Percentiles rank a stretch among this genome's conserved stretches.
These are phyloP conservation scores for Kwoniella dejecticola DNA, from an alignment of 768 basidiomycete genomes.

Conservation along the genomic window DNA sequence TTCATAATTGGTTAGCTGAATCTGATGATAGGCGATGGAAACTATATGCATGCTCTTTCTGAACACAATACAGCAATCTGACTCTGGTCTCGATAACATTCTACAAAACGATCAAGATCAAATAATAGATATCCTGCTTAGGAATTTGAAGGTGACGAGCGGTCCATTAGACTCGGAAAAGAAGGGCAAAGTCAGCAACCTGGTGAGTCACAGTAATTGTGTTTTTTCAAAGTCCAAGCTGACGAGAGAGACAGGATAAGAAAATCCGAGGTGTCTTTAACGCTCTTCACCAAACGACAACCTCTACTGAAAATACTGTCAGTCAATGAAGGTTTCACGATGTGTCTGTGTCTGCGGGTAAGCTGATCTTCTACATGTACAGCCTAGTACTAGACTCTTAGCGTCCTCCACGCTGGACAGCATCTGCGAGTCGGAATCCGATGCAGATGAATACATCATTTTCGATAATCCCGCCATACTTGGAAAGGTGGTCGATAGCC, in stretches of 20 bases:
- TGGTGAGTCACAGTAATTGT: slow-evolving; percentile 7
- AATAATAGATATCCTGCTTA: slow-evolving; percentile 21
- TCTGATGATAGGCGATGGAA: slow-evolving; percentile 33
- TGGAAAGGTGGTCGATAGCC: not conserved
- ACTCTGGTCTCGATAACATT: slow-evolving; percentile 25
- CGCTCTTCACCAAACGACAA: not conserved
- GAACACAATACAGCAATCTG: slow-evolving; percentile 23
- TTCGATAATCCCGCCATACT: not conserved
- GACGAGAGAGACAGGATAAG: not conserved
- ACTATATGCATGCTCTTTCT: slow-evolving; percentile 38
- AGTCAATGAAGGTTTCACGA: too few relatives aligned
- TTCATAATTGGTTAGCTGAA: not conserved
- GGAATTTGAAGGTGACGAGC: slow-evolving; percentile 6
- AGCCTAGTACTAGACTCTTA: slow-evolving; percentile 11
- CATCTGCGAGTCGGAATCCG: not conserved
- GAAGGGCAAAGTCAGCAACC: not conserved
- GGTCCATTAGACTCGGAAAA: slow-evolving; percentile 15
- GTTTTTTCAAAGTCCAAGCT: too few relatives aligned
- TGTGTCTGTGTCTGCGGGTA: too few relatives aligned
- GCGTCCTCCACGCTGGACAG: not conserved
- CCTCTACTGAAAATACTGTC: not conserved
- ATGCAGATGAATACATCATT: not conserved
- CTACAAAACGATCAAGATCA: slow-evolving; percentile 17
- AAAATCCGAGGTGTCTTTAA: slow-evolving; percentile 4
- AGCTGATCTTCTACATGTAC: not conserved